Base-by-base conservation (phyloP, 2,329 filamentous ascomycete genomes). In the Botrytis aclada region DNA sequence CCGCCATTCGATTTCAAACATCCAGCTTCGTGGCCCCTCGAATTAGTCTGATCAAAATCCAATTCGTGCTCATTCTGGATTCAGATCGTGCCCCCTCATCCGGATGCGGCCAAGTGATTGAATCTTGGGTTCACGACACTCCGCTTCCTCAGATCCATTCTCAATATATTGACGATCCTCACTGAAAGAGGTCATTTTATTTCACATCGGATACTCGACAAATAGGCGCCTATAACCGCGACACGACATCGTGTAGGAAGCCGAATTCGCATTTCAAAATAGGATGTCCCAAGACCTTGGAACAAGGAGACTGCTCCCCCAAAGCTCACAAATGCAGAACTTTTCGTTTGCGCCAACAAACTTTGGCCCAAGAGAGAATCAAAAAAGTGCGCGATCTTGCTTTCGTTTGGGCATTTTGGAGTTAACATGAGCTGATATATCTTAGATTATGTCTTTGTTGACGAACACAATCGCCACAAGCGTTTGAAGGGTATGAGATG, bases 391-490 rank as follows among this genome's bases (percentile, higher is more conserved):
- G 91, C 72, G 25, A 60, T 37, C 62, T 63, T 34, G n/a, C 32
- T n/a, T 34, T 62, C n/a, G 18, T 37, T 47, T n/a, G 18, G 43
- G 43, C 39, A 67, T 64, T n/a, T 62, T 72, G 72, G 45, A 16
- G 32, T 43, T 51, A 67, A 32, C 69, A 60, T 67, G 14, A 20
- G 74, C 82, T 84, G 78, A 84, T 77, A 73, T 77, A 76, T 29
- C 71, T 71, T 80, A 97, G 95, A 98, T 82, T 98, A 98, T 92
- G 96, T 98, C 79, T 98, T 98, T 81, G 96, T 98, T 73, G 95
- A 98, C 83, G 95, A 98, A 83, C 96, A 98, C 83, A 98, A 98
- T 85, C 92, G 96, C 76, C 96, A 98, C 84, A 98, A 98, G 84
- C 90, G 95, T 79, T 85, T 98, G 76, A 98, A 98, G 87, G 94